Base-by-base conservation (phyloP, 805 yeast species). In the Myxozyma neotropica region DNA sequence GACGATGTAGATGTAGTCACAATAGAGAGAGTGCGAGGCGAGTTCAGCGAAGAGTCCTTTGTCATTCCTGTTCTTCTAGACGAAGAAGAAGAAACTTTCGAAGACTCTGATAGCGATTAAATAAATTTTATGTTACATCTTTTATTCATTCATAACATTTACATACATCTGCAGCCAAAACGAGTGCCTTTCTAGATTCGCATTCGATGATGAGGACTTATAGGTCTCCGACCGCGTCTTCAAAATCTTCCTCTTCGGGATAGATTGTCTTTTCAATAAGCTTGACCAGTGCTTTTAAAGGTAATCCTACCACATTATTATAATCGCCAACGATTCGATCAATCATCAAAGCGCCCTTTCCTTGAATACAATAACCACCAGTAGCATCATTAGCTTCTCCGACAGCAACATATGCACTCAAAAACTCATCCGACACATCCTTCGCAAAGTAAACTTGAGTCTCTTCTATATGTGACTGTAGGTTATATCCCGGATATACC, bases 281-380 rank as follows among this genome's bases (percentile, higher is more conserved):
- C 53, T 71, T 69, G 68, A 80, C 81, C 0, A 93, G 83, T 36
- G 74, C 76, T 46, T 80, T 78, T 26, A 83, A 81, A 0, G 99
- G 98, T 57, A 93, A 75, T 0, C 99, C 99, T 2, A 93, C 93
- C 13, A 89, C 88, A 70, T 90, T 93, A 73, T 80, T 84, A 69
- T 82, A 89, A 71, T 93, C 98, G 0, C 99, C 99, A 1, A 78
- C 78, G 12, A 91, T 80, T 15, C 74, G 73, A 21, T 77, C 73
- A 64, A 94, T 82, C 63, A 93, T 74, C 38, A 85, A 69, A 36
- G 71, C 69, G 1, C 95, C 94, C 8, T 72, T 70, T 0, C 86
- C 88, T 73, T 93, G 98, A 59, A 87, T 85, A 67, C 84, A 85
- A 75, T 89, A 92, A 0, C 99, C 99, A 4, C 97, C 99, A 1